Evolutionary conservation across 352 stramenopile species (phyloP).

Genomic region (Phytopythium vexans): DNA sequence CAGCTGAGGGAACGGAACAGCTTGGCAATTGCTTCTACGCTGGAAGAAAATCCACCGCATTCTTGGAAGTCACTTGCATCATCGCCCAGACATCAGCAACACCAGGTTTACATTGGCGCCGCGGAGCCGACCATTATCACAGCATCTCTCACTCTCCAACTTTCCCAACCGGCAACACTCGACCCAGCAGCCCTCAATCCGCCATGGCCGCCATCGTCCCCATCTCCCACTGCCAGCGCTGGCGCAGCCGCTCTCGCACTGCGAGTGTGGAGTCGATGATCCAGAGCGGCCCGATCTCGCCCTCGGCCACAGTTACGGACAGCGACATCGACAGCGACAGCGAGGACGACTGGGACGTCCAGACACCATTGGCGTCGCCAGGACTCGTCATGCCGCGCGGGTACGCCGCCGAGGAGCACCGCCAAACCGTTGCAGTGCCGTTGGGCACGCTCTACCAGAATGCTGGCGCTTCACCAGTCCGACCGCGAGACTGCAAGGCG

Average conservation of each 20-base stretch:
- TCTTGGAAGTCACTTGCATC: conserved; percentile 6
- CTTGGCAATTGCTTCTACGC: conserved; percentile 3
- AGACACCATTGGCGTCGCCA: conserved; percentile 28
- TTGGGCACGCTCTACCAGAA: conserved; percentile 2
- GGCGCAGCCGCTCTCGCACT: conserved; percentile 48
- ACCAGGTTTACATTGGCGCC: too few species aligned
- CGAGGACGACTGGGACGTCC: conserved; percentile 30
- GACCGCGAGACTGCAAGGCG: conserved; percentile 17
- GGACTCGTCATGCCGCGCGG: conserved; percentile 44
- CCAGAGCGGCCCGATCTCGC: conserved; percentile 9
- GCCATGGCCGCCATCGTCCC: conserved; percentile 54
- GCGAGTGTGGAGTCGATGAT: conserved; percentile 36
- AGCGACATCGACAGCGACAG: conserved; percentile 10
- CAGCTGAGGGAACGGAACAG: too few species aligned
- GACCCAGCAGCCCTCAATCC: neutral
- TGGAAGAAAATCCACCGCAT: conserved; percentile 6
- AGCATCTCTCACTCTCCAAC: conserved; percentile 9
- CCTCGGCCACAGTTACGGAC: conserved; percentile 3
- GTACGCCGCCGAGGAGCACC: conserved; percentile 17
- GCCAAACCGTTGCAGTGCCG: conserved; percentile 6
- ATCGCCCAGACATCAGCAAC: too few species aligned
- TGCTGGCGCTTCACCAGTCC: neutral
- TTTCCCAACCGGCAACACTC: neutral
- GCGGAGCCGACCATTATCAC: conserved; percentile 15
- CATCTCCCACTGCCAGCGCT: conserved; percentile 50